A percentile compares a stretch with the other conserved stretches of the same genome.
These are phyloP conservation scores for Fusarium guadeloupense DNA, from an alignment of 2,329 filamentous ascomycete species.

Conservation along the genomic window DNA sequence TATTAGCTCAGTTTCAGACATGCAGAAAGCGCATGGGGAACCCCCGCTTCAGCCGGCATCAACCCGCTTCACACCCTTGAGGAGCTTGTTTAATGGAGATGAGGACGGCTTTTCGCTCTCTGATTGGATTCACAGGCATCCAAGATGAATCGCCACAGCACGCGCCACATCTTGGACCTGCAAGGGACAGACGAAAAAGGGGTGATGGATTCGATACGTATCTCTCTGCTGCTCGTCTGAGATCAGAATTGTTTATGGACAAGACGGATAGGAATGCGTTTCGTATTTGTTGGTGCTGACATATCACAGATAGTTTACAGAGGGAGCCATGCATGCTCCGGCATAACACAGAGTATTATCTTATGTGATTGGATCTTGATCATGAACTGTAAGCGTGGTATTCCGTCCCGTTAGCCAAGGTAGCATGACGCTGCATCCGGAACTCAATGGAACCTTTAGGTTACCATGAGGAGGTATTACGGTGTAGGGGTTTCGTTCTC, in stretches of 20 bases:
- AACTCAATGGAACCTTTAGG: conserved; percentile 11
- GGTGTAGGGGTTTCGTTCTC: conserved; percentile 1
- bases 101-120: not conserved
- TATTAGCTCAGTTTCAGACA: conserved; percentile 43
- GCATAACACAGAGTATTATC: conserved; percentile 20
- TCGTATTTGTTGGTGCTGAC: conserved; percentile 31
- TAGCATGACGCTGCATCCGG: conserved; percentile 26
- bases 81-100: conserved; percentile 43
- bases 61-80: conserved; percentile 24
- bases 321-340: not conserved
- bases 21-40: conserved; percentile 18
- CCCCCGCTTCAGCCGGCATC: conserved; percentile 5
- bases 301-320: not conserved
- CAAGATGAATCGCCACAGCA: conserved; percentile 17
- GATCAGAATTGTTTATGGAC: conserved; percentile 13
- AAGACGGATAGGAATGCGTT: conserved; percentile 31
- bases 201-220: conserved; percentile 18
- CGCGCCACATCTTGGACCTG: conserved; percentile 28
- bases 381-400: conserved; percentile 3
- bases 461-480: not conserved
- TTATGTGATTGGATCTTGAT: conserved; percentile 7
- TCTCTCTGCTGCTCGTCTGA: not conserved
- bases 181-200: conserved; percentile 13
- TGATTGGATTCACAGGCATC: conserved; percentile 16
- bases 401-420: not conserved